Base-by-base conservation (phyloP, 2,329 filamentous ascomycete species). In the Phialophora macrospora region DNA sequence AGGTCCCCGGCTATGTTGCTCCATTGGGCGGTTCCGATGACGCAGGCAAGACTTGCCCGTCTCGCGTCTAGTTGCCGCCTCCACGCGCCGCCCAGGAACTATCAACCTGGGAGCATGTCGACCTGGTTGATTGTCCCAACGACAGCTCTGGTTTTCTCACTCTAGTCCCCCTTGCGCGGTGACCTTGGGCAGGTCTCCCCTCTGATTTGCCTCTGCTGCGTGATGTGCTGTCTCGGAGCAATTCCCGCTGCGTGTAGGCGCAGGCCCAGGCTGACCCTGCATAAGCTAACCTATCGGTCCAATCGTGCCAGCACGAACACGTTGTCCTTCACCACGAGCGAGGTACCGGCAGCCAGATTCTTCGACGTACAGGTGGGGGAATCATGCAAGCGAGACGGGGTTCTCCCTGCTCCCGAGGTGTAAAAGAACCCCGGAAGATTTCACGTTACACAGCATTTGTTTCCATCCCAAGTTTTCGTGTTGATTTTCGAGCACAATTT, bases 331-430 rank as follows among this genome's bases (percentile, higher is more conserved):
- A 51, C 0, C 20, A 51, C 20, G 48, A 51, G 14, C 22, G 20
- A 51, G 20, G 48, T 51, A 51, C 48, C 48, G 48, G 26, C 14
- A 55, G 11, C 28, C 52, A 34, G 24, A 30, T 20, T 52, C 52
- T 55, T 60, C 58, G 51, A 24, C 58, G 48, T 60, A 44, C 17
- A 60, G 38, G 58, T 54, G 58, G 58, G 58, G 58, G 41, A 8
- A 32, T 54, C 44, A 52, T 60, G 58, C 46, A 51, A 54, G 30
- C 28, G 58, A 51, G 22, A 32, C 48, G 14, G 58, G 32, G 48
- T 38, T 41, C 32, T 51, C 58, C 58, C 48, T 54, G 48, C 20
- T 38, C 26, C 58, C 14, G 58, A 32, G 28, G 20, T 20, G 28
- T 55, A 20, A 26, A n/a, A 24, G 52, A 55, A 55, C 32, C 28